Base-by-base conservation (phyloP, 2,329 filamentous ascomycete genomes). In the Sordariomycetes sp. region DNA sequence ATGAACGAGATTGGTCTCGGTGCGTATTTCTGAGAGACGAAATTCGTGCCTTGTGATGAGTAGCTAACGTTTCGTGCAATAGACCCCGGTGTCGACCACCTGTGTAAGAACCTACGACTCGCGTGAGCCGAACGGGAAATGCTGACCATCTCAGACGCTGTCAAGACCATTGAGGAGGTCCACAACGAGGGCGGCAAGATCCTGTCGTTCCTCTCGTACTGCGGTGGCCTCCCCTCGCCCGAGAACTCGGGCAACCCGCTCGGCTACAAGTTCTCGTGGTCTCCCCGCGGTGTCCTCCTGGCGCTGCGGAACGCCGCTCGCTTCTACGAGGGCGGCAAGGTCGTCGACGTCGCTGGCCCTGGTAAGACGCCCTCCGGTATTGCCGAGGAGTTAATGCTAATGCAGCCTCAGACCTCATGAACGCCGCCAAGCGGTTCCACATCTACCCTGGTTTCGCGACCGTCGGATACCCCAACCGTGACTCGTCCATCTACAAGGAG, bases 401-500 rank as follows among this genome's bases (percentile, higher is more conserved):
- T 14, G 16, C 8, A 2, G 3, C 18, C n/a, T 6, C 7, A 64
- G 88, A 92, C 50, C 80, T 97, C 61, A 97, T 97, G 93, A 86
- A 77, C 61, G 83, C 82, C 55, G 90, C 92, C 48, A 93, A 95
- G 80, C 89, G 90, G 55, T 96, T 96, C 81, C 85, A 81, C 74
- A 94, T 93, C 77, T 95, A 91, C 77, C 88, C 40, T n/a, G 40
- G 40, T 46, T 97, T 86, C 71, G 86, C 88, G 56, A 93, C 96
- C 66, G 91, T 97, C 64, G 90, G 88, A 50, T 97, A 97, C 76
- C 88, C 89, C 59, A 97, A 97, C 83, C 81, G 92, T 65, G 92
- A 97, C 75, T 92, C 86, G 22, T 94, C 89, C 18, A 79, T 82
- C 10, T 97, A 94, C 83, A 86, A 85, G 69, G 87, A 96, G 79